Percentiles rank a stretch among this genome's conserved stretches.
Conservation (phyloP, 164 flowering plant genomes). For the Malania oleifera region DNA sequence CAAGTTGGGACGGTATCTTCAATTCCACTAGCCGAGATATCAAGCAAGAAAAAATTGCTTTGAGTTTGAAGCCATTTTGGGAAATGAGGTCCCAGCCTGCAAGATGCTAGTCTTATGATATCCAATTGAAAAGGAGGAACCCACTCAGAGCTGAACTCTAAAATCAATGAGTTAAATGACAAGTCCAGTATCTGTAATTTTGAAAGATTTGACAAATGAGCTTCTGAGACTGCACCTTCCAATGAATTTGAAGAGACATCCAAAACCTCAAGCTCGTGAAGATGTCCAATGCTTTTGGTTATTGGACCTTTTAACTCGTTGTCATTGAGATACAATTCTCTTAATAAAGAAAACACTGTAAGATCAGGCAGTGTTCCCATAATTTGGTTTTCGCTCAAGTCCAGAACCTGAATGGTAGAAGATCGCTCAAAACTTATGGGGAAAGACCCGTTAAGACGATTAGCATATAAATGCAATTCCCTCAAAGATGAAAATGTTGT, state of each 20-base stretch:
- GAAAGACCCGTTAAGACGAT: too few species aligned
- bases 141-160: constrained; percentile 1
- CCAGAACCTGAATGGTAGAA: too few species aligned
- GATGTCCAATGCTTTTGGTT: background rate
- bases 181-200: background rate
- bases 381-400: too few species aligned
- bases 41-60: background rate
- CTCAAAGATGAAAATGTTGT: too few species aligned
- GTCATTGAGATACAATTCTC: too few species aligned
- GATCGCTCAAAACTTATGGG: too few species aligned
- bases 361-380: too few species aligned
- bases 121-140: constrained; percentile 5
- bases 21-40: constrained; percentile 9
- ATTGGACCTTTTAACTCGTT: too few species aligned
- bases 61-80: constrained; percentile 10
- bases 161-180: constrained; percentile 2
- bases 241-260: background rate
- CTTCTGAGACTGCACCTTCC: background rate
- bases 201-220: constrained; percentile 8
- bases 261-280: background rate
- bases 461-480: too few species aligned
- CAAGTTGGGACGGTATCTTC: background rate
- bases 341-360: too few species aligned
- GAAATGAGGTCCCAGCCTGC: constrained; percentile 2
- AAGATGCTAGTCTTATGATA: background rate